phyloP scores from a whole-genome alignment of 2,329 filamentous ascomycete species.

The Plectosphaerella plurivora region DNA sequence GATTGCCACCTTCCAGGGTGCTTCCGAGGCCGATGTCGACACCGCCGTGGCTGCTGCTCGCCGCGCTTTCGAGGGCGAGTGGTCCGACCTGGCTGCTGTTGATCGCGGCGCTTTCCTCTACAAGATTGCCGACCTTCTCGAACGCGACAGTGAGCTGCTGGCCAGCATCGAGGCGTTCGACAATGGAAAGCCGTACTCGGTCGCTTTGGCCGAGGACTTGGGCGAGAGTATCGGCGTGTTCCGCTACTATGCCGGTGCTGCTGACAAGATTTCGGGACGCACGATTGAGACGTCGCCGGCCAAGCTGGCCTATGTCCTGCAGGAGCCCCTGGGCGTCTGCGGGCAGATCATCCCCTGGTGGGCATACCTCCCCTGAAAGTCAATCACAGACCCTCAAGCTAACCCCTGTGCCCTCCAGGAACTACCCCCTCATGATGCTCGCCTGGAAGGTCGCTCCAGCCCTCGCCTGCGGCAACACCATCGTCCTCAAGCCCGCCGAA shows the following conservation, averaged over 20 bases:
- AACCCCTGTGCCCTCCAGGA: constrained; percentile 22
- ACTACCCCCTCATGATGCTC: constrained; percentile 48
- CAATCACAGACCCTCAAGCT: not conserved
- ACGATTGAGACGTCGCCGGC: constrained; percentile 59
- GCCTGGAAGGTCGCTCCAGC: constrained; percentile 67
- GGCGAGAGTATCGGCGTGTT: constrained; percentile 32
- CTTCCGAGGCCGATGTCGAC: constrained; percentile 3
- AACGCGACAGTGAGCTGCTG: constrained; percentile 50
- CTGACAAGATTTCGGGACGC: constrained; percentile 66
- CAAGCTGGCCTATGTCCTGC: constrained; percentile 64
- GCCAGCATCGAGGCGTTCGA: constrained; percentile 72
- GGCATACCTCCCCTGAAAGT: not conserved
- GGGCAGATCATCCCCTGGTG: constrained; percentile 56
- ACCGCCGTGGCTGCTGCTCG: constrained; percentile 2
- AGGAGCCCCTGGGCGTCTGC: constrained; percentile 66
- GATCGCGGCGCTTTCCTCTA: constrained; percentile 66
- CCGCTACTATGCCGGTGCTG: constrained; percentile 66
- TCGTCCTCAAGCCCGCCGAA: constrained; percentile 55
- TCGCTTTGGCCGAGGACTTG: constrained; percentile 54
- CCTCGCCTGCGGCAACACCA: constrained; percentile 53
- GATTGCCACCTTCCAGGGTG: not conserved
- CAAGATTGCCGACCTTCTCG: constrained; percentile 67
- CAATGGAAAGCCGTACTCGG: constrained; percentile 35
- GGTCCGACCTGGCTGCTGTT: constrained; percentile 49
- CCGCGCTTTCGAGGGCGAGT: constrained; percentile 1